Evolutionary conservation across 2,329 filamentous ascomycete genomes (phyloP).

Genomic region (Hortaea werneckii): DNA sequence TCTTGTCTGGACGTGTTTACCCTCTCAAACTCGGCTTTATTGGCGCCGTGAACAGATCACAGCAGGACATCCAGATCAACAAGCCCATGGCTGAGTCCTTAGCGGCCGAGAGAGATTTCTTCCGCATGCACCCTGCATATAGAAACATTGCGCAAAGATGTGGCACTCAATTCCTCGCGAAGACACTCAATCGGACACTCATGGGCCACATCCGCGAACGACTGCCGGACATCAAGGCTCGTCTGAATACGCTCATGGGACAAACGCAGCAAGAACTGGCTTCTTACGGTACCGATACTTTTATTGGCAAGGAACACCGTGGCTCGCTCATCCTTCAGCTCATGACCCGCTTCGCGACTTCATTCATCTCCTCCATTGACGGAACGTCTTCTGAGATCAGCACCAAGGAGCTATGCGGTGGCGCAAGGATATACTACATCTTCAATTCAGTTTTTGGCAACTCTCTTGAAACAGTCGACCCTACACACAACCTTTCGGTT

Average conservation of each 20-base stretch:
- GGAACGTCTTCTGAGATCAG: slow-evolving; percentile 98
- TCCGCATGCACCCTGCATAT: slow-evolving; percentile 93
- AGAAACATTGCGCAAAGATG: slow-evolving; percentile 89
- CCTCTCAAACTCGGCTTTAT: slow-evolving; percentile 96
- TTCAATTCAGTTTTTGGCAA: slow-evolving; percentile 99
- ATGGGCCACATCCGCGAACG: slow-evolving; percentile 96
- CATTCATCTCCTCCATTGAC: slow-evolving; percentile 96
- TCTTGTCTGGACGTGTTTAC: slow-evolving; percentile 93
- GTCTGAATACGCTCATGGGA: slow-evolving; percentile 97
- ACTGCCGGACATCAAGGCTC: slow-evolving; percentile 93
- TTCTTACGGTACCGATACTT: slow-evolving; percentile 95
- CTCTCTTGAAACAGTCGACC: slow-evolving; percentile 90
- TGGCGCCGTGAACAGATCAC: slow-evolving; percentile 92
- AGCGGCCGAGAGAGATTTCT: slow-evolving; percentile 84
- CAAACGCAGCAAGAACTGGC: slow-evolving; percentile 97
- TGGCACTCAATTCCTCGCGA: slow-evolving; percentile 87
- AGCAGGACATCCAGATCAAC: slow-evolving; percentile 93
- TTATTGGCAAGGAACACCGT: slow-evolving; percentile 91
- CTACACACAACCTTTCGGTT: slow-evolving; percentile 87
- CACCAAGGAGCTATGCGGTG: slow-evolving; percentile 92
- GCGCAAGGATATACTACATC: slow-evolving; percentile 94
- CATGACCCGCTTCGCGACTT: slow-evolving; percentile 96
- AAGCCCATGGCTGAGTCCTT: slow-evolving; percentile 91
- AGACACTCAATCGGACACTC: slow-evolving; percentile 86
- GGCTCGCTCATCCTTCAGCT: slow-evolving; percentile 90